A percentile compares a stretch with the other conserved stretches of the same genome.
Conservation (phyloP, 345 rosid species). For the Dipteronia dyeriana region DNA sequence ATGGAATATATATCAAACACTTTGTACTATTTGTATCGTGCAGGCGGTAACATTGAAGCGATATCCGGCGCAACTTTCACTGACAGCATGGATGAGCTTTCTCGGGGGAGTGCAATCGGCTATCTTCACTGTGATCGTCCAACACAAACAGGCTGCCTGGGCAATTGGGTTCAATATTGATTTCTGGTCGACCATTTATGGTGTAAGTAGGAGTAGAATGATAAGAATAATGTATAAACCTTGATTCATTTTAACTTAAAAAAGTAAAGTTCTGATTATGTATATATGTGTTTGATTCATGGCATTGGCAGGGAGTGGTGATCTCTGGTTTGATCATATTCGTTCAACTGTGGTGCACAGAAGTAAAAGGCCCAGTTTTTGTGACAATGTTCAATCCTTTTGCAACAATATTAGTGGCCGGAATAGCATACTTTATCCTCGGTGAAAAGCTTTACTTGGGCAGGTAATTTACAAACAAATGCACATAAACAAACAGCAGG, state of each 20-base stretch:
- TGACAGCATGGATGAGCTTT: conserved; percentile 65
- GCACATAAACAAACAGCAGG: neutral
- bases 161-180: conserved; percentile 53
- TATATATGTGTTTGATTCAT: neutral
- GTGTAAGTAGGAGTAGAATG: conserved; percentile 42
- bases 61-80: conserved; percentile 65
- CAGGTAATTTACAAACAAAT: conserved; percentile 38
- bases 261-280: neutral
- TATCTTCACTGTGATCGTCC: conserved; percentile 43
- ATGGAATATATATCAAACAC: neutral
- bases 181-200: conserved; percentile 56
- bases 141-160: conserved; percentile 55
- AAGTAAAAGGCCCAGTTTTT: conserved; percentile 57
- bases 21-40: too few relatives aligned
- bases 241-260: neutral
- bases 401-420: conserved; percentile 47
- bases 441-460: conserved; percentile 65
- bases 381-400: conserved; percentile 69
- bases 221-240: neutral
- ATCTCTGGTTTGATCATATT: conserved; percentile 45
- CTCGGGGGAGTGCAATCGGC: conserved; percentile 68
- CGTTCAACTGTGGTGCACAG: conserved; percentile 62
- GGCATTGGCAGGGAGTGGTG: conserved; percentile 60
- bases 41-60: conserved; percentile 60
- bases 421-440: conserved; percentile 52